Evolutionary conservation across 2,329 filamentous ascomycete genomes (phyloP), one percentile per base, ranked within the genome.

Genomic region (Trichoderma aggressivum): DNA sequence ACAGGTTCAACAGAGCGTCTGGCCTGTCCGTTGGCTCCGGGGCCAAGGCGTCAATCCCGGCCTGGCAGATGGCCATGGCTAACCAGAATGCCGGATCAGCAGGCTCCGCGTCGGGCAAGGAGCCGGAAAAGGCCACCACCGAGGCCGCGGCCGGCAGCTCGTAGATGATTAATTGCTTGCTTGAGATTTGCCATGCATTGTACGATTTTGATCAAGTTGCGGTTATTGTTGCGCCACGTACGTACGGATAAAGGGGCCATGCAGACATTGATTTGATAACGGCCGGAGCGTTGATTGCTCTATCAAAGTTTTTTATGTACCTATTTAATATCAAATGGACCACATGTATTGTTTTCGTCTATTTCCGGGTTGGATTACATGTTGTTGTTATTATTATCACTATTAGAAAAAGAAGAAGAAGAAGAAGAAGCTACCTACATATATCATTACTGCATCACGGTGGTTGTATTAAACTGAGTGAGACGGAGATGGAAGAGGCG

Each of bases 61-160:
- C 91, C 5, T 94, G 92, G 92, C 92, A 94, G 81, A 87, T 93
- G 86, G 90, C 91, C 61, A 89, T 90, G 78, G 85, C 89, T 36
- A 89, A 87, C 76, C 88, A 86, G 80, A 78, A 77, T 71, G 62
- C 71, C 2, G 63, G 75, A 58, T 32, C 69, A 18, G 66, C 55
- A 21, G 63, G 50, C 3, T 60, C 66, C 10, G 47, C 70, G 26
- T 47, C 63, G 26, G 60, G 61, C 34, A 55, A 70, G 43, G 62
- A 56, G 30, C 32, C 56, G 18, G 71, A 72, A 34, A 72, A 67
- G 60, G 12, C 68, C 39, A 26, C 56, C 28, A 26, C 63, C 18
- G 61, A 63, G 12, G 68, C 61, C 16, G 62, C 61, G 39, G 55
- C 71, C n/a, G 43, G 68, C 62, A 72, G 71, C 71, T 67, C 71